Conservation (phyloP, 2,329 filamentous ascomycete genomes). For the Lecanicillium sp. region DNA sequence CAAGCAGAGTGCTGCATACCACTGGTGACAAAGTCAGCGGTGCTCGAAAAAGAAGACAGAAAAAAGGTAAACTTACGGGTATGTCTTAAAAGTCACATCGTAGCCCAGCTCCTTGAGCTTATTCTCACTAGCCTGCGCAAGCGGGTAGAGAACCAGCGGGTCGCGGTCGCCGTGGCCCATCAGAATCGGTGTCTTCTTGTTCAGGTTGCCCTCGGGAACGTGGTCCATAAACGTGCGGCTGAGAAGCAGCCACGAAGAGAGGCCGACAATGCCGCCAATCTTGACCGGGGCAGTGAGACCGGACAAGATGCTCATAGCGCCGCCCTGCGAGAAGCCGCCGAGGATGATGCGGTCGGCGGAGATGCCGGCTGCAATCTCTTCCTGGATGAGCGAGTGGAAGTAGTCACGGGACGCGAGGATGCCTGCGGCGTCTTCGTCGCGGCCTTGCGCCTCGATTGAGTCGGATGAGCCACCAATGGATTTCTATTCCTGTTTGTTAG, state of each 20-base stretch:
- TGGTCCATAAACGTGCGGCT: constrained; percentile 35
- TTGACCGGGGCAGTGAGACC: constrained; percentile 67
- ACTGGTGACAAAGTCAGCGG: constrained; percentile 27
- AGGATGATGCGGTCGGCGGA: constrained; percentile 74
- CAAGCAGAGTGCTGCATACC: constrained; percentile 70
- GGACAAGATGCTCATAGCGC: constrained; percentile 75
- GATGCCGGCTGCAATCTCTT: constrained; percentile 73
- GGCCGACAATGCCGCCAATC: constrained; percentile 78
- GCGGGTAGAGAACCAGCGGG: constrained; percentile 59
- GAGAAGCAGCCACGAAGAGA: constrained; percentile 76
- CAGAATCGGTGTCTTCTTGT: constrained; percentile 68
- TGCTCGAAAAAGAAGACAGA: too few species aligned
- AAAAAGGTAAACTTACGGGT: constrained; percentile 48
- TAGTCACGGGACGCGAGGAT: constrained; percentile 66
- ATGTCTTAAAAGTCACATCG: constrained; percentile 68
- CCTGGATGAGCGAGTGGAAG: constrained; percentile 69
- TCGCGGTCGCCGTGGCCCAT: constrained; percentile 76
- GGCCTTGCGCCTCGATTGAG: constrained; percentile 15
- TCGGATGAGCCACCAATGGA: constrained; percentile 25
- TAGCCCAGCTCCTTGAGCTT: constrained; percentile 62
- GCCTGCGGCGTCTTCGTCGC: constrained; percentile 60
- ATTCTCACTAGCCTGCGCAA: constrained; percentile 61
- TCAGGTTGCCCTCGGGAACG: constrained; percentile 28
- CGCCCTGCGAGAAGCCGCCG: constrained; percentile 81
- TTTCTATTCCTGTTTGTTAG: constrained; percentile 16